phyloP scores from a whole-genome alignment of 306 rosid genomes.

The Betula pendula region DNA sequence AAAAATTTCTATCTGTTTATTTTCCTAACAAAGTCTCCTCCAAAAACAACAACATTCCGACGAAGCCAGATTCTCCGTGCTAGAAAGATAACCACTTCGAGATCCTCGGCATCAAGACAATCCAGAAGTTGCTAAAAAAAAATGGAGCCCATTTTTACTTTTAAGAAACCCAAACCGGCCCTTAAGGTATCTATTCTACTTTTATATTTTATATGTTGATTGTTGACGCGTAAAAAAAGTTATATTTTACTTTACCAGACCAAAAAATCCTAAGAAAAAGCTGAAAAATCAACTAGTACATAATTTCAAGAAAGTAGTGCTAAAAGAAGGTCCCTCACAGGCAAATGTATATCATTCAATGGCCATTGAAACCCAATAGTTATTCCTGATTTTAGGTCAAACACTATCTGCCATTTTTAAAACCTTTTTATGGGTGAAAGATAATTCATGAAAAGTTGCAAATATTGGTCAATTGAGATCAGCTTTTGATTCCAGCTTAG shows the following conservation, averaged over 20 bases:
- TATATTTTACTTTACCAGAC: not conserved
- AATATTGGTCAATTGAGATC: conserved; percentile 33
- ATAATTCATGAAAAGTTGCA: conserved; percentile 19
- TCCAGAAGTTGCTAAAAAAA: no score
- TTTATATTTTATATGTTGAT: not conserved
- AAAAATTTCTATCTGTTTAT: no score
- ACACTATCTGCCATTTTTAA: conserved; percentile 10
- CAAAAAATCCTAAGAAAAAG: not conserved
- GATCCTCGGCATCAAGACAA: no score
- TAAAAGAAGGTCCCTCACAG: not conserved
- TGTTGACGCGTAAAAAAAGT: not conserved
- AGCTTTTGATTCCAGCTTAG: conserved; percentile 36
- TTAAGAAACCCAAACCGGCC: no score
- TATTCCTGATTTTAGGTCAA: conserved; percentile 35
- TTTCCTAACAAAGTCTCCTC: no score
- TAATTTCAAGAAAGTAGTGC: not conserved
- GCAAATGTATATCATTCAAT: not conserved
- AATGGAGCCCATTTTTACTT: no score
- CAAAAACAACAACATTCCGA: no score
- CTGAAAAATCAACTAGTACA: not conserved
- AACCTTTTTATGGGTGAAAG: conserved; percentile 16
- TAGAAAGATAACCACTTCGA: no score
- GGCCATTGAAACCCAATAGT: not conserved
- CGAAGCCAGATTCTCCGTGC: no score
- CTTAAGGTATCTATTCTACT: not conserved